Percentiles rank a stretch among this genome's conserved stretches.
These are phyloP conservation scores for Colletotrichum acutatum DNA, from an alignment of 2,329 filamentous ascomycete genomes.

Conservation along the genomic window DNA sequence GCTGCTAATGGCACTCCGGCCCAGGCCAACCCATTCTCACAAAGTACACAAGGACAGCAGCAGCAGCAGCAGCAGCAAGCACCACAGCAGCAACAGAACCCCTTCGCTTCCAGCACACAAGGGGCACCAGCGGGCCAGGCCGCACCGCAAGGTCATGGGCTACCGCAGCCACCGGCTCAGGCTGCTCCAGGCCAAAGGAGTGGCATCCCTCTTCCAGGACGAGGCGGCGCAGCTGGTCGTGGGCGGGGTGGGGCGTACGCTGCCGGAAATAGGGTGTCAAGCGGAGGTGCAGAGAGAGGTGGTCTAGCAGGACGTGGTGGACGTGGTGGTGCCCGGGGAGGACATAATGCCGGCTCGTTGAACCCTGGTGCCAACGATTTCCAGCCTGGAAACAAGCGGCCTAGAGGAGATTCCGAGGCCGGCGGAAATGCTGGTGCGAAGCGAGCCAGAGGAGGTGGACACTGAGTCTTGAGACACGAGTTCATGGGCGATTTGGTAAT, in stretches of 20 bases:
- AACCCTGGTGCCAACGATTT: constrained; percentile 66
- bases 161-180: constrained; percentile 18
- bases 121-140: constrained; percentile 14
- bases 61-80: constrained; percentile 39
- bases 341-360: constrained; percentile 50
- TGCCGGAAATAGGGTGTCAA: constrained; percentile 49
- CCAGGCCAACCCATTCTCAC: constrained; percentile 15
- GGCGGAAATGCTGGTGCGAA: constrained; percentile 53
- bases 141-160: constrained; percentile 18
- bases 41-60: constrained; percentile 30
- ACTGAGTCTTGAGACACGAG: constrained; percentile 26
- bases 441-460: constrained; percentile 54
- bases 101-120: constrained; percentile 22
- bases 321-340: constrained; percentile 53
- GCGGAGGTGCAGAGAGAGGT: constrained; percentile 48
- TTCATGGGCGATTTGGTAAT: constrained; percentile 17
- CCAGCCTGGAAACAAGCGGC: constrained; percentile 67
- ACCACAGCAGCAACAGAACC: constrained; percentile 41
- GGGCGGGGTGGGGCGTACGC: constrained; percentile 53
- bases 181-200: constrained; percentile 30
- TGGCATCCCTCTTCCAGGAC: constrained; percentile 55
- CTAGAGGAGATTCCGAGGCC: constrained; percentile 62
- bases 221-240: constrained; percentile 46
- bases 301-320: constrained; percentile 45
- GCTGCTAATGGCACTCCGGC: background rate